These are phyloP conservation scores for Camelina sativa DNA, from an alignment of 345 rosid genomes.

Conservation along the genomic window DNA sequence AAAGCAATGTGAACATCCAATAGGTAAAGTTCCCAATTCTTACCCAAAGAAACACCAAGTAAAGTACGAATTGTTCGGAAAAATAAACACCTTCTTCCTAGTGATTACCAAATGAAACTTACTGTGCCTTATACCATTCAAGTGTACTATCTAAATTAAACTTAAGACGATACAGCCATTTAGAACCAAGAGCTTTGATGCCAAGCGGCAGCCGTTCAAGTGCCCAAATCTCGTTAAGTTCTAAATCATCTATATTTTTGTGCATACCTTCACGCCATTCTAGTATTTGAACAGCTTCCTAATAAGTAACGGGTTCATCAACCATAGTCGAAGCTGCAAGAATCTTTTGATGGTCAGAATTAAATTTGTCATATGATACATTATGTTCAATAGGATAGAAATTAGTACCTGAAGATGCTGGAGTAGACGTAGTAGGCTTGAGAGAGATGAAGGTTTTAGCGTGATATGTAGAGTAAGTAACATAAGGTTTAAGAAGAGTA, in stretches of 20 bases:
- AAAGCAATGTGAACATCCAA: background rate
- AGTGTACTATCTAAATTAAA: no score
- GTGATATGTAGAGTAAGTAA: background rate
- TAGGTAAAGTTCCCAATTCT: background rate
- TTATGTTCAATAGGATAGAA: background rate
- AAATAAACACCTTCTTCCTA: background rate
- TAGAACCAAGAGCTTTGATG: background rate
- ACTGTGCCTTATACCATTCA: background rate
- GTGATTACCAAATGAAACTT: background rate
- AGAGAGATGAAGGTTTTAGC: no score
- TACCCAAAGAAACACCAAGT: background rate
- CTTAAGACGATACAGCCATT: background rate
- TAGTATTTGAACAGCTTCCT: background rate
- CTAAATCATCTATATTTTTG: background rate
- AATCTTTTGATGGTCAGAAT: background rate
- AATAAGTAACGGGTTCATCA: background rate
- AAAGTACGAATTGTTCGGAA: background rate
- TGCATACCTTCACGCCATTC: background rate
- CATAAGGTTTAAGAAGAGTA: background rate
- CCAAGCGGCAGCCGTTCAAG: background rate
- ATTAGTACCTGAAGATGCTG: background rate
- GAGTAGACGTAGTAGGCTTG: background rate
- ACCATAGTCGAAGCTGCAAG: background rate
- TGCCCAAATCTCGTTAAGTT: background rate
- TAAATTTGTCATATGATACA: background rate